These are phyloP conservation scores for Coffea eugenioides DNA, from an alignment of 257 asterid genomes.

Conservation along the genomic window DNA sequence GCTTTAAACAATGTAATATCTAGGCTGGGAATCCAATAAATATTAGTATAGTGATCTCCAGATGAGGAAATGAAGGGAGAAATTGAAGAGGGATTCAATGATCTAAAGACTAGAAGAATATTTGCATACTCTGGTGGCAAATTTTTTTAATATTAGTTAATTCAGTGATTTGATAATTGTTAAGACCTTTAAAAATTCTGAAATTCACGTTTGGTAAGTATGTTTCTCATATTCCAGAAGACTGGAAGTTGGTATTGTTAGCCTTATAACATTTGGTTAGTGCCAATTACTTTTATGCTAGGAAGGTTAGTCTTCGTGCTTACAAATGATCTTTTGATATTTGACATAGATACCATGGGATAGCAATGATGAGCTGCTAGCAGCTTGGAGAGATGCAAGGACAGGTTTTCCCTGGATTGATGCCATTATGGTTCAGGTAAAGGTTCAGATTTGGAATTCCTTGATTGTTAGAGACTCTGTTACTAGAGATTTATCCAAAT, in stretches of 20 bases:
- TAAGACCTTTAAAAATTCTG: too few species aligned
- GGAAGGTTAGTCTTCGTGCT: not conserved
- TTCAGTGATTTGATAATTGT: not conserved
- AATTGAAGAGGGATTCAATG: not conserved
- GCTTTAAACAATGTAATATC: not conserved
- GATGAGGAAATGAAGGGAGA: not conserved
- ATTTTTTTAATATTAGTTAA: not conserved
- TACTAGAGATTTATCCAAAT: conserved; percentile 1
- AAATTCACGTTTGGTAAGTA: too few species aligned
- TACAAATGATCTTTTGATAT: not conserved
- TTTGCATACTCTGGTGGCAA: not conserved
- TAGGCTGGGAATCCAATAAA: not conserved
- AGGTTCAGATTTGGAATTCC: conserved; percentile 15
- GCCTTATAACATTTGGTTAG: not conserved
- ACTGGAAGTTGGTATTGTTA: not conserved
- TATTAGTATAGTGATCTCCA: not conserved
- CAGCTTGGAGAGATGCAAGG: conserved; percentile 92
- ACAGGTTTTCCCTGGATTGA: conserved; percentile 99
- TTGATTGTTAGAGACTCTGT: conserved; percentile 7
- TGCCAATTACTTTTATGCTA: not conserved
- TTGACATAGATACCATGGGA: conserved; percentile 82
- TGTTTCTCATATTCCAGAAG: not conserved
- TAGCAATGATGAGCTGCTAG: conserved; percentile 62
- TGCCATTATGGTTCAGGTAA: conserved; percentile 95
- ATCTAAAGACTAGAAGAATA: not conserved